phyloP scores from a whole-genome alignment of 2,329 filamentous ascomycete species.

The Catunica adiposa region DNA sequence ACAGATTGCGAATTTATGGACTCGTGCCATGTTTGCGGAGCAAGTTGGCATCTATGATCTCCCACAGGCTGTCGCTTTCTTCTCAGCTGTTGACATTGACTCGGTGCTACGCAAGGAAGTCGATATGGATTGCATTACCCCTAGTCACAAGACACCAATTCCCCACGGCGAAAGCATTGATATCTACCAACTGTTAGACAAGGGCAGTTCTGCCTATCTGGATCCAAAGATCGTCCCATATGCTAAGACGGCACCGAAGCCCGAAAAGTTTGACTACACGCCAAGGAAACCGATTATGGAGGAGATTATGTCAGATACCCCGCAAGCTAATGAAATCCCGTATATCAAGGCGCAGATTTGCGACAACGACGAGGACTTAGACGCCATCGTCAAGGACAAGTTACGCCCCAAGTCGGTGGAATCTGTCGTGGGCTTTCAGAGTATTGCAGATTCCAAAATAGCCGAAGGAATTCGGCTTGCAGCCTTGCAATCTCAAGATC shows the following conservation, averaged over 20 bases:
- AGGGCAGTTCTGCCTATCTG: conserved; percentile 50
- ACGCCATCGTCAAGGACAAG: conserved; percentile 49
- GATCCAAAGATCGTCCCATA: conserved; percentile 47
- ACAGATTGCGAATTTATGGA: conserved; percentile 91
- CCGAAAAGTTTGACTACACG: conserved; percentile 49
- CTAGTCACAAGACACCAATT: conserved; percentile 64
- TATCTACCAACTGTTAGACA: conserved; percentile 60
- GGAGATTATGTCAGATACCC: conserved; percentile 32
- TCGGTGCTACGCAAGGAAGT: conserved; percentile 95
- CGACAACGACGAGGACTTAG: conserved; percentile 54
- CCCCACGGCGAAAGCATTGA: conserved; percentile 75
- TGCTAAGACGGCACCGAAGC: conserved; percentile 32
- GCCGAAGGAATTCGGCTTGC: neutral
- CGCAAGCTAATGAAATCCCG: conserved; percentile 29
- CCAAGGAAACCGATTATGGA: conserved; percentile 69
- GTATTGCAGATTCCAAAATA: neutral
- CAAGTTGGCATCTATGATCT: conserved; percentile 93
- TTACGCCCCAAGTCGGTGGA: neutral
- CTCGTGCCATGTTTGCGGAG: conserved; percentile 89
- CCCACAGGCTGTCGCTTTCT: conserved; percentile 86
- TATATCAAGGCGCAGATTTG: conserved; percentile 80
- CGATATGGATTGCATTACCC: conserved; percentile 92
- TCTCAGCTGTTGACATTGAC: conserved; percentile 89
- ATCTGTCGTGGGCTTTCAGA: neutral
- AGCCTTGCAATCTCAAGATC: neutral